phyloP scores from a whole-genome alignment of 2,329 filamentous ascomycete species.

The Lomentospora prolificans region DNA sequence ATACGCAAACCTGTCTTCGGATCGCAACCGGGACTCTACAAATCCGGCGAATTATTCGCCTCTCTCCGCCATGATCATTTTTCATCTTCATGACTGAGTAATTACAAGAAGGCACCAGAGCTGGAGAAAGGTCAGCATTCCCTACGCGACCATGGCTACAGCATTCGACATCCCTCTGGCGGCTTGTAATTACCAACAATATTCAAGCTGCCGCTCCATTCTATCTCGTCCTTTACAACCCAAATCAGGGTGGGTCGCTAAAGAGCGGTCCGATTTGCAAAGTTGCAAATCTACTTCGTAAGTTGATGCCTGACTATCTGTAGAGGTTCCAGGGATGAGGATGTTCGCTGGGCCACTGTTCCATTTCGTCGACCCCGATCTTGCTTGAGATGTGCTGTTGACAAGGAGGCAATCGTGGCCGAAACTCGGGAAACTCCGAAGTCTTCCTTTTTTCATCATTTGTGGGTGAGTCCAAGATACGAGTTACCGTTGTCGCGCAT shows the following conservation, averaged over 20 bases:
- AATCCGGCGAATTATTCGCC: not conserved
- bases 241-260: not conserved
- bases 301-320: slow-evolving; percentile 3
- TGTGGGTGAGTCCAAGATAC: not conserved
- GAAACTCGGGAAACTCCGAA: no score
- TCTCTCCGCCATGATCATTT: not conserved
- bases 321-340: no score
- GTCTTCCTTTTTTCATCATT: no score
- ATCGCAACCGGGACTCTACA: not conserved
- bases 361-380: no score
- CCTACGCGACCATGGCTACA: no score
- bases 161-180: no score
- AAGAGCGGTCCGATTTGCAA: not conserved
- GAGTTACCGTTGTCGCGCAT: not conserved
- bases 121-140: not conserved
- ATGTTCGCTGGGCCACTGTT: no score
- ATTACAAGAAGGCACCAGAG: not conserved
- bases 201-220: not conserved
- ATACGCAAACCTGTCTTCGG: not conserved
- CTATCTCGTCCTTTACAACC: not conserved
- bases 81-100: not conserved
- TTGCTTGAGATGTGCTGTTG: no score
- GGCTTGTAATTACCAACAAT: not conserved
- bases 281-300: not conserved
- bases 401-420: no score